A percentile compares a stretch with the other conserved stretches of the same genome.
phyloP scores from a whole-genome alignment of 1,284 basidiomycete species.

The Puccinia hordei region DNA sequence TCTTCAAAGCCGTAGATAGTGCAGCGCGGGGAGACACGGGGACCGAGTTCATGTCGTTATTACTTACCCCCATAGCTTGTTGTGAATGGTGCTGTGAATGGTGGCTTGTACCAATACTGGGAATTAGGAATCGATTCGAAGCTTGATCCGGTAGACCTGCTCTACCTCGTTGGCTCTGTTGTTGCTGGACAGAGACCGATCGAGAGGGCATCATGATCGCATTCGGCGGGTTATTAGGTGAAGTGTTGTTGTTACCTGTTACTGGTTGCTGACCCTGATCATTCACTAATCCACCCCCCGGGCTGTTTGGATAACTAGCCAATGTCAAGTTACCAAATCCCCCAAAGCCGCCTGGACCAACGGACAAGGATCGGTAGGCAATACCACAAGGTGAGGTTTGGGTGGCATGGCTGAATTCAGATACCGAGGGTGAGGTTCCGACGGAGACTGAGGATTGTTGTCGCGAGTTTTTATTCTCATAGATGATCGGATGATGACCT shows the following conservation, averaged over 20 bases:
- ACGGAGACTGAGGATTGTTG: constrained; percentile 29
- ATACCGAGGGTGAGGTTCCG: constrained; percentile 27
- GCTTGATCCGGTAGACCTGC: not conserved
- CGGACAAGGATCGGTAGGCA: constrained; percentile 18
- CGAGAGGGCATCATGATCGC: not conserved
- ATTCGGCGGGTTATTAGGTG: constrained; percentile 4
- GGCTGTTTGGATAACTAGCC: constrained; percentile 38
- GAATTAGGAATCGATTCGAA: constrained; percentile 12
- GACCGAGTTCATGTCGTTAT: not conserved
- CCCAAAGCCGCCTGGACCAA: constrained; percentile 28
- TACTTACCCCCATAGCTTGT: not conserved
- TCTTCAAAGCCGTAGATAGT: constrained; percentile 20
- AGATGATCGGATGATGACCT: constrained; percentile 8
- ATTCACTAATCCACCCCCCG: constrained; percentile 6
- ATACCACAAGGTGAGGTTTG: not conserved
- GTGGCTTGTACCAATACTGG: not conserved
- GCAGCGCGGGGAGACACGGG: constrained; percentile 18
- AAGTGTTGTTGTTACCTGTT: not conserved
- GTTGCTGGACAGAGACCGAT: not conserved
- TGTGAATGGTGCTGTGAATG: constrained; percentile 21
- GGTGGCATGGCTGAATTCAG: constrained; percentile 32
- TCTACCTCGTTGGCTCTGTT: not conserved
- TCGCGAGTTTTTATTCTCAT: not conserved
- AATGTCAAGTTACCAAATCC: constrained; percentile 30
- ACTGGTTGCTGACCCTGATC: constrained; percentile 2